Conservation (phyloP, 768 basidiomycete species). For the Floccularia luteovirens region DNA sequence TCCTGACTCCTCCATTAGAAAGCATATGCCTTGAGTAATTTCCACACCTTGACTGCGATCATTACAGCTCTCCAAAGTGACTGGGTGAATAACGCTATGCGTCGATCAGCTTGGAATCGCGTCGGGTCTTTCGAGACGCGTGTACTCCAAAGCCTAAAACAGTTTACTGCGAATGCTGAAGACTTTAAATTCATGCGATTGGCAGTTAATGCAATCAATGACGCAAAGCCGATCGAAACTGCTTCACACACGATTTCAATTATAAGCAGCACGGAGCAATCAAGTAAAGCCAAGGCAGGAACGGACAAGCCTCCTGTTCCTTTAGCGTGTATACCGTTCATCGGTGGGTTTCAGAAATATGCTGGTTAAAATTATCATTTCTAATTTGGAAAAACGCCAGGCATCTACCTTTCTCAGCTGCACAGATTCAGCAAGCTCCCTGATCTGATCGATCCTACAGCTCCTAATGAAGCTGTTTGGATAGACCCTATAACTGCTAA, state of each 20-base stretch:
- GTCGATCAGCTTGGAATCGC: slow-evolving; percentile 51
- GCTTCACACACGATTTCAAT: slow-evolving; percentile 48
- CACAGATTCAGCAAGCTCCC: slow-evolving; percentile 60
- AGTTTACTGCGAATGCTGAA: slow-evolving; percentile 51
- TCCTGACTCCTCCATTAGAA: slow-evolving; percentile 40
- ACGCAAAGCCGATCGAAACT: slow-evolving; percentile 53
- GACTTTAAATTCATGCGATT: slow-evolving; percentile 74
- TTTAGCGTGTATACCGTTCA: slow-evolving; percentile 72
- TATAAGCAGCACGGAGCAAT: slow-evolving; percentile 31
- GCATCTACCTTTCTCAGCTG: slow-evolving; percentile 72
- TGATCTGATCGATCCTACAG: slow-evolving; percentile 77
- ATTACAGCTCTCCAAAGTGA: slow-evolving; percentile 68
- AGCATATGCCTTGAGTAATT: slow-evolving; percentile 72
- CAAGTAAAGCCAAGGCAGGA: slow-evolving; percentile 28
- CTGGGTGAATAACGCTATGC: slow-evolving; percentile 62
- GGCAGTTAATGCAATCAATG: slow-evolving; percentile 54
- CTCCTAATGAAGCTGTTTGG: slow-evolving; percentile 60
- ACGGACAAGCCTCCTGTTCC: slow-evolving; percentile 30
- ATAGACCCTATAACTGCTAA: slow-evolving; percentile 55
- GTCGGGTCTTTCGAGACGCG: slow-evolving; percentile 66
- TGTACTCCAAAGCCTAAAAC: slow-evolving; percentile 64
- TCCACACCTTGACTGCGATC: slow-evolving; percentile 72
- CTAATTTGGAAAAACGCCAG: slow-evolving; percentile 24
- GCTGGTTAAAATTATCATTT: background rate
- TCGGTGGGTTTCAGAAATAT: slow-evolving; percentile 40